phyloP scores from a whole-genome alignment of 176 grass and related monocot genomes.

The Oryza nivara region DNA sequence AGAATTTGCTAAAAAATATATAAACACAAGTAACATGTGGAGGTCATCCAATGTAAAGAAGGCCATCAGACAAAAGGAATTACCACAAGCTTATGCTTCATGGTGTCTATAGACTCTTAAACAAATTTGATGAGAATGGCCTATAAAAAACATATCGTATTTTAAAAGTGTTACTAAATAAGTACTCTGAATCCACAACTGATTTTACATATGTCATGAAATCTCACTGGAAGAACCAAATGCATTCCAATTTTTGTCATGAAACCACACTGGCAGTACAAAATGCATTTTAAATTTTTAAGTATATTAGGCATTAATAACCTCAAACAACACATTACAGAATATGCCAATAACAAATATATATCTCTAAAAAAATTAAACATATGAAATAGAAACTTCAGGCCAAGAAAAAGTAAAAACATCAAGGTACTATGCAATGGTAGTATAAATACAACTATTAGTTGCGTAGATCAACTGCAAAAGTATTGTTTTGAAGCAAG shows the following conservation, averaged over 20 bases:
- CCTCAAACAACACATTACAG: not conserved
- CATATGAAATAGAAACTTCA: slow-evolving; percentile 3
- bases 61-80: not conserved
- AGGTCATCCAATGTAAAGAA: not conserved
- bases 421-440: not conserved
- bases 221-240: not conserved
- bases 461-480: not conserved
- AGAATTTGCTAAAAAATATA: not conserved
- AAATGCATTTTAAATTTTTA: slow-evolving; percentile 18
- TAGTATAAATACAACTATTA: not conserved
- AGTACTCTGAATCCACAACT: slow-evolving; percentile 1
- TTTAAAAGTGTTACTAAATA: not conserved
- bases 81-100: slow-evolving; percentile 29
- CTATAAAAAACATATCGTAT: not conserved
- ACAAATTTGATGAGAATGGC: not conserved
- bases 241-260: not conserved
- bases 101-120: not conserved
- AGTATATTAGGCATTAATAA: not conserved
- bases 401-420: not conserved
- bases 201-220: not conserved
- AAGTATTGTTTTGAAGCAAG: slow-evolving; percentile 4
- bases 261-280: not conserved
- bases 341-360: slow-evolving; percentile 23
- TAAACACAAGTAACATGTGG: slow-evolving; percentile 13
- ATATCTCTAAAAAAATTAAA: not conserved